Evolutionary conservation across 1,284 basidiomycete species (phyloP).

Genomic region (Tranzscheliella williamsii): DNA sequence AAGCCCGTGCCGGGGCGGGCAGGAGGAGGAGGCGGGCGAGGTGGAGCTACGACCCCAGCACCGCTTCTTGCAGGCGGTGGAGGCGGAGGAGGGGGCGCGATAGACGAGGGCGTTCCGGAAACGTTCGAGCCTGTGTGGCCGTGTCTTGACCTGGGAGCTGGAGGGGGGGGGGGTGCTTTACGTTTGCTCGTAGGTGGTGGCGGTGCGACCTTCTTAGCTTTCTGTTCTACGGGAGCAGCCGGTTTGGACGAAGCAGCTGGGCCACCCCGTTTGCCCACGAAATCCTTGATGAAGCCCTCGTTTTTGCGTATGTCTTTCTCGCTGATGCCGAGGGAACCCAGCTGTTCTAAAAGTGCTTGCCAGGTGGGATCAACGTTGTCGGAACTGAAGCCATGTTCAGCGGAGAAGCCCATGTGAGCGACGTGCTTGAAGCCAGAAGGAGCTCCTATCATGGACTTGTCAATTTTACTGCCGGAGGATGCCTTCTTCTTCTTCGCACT

Average conservation of each 20-base stretch:
- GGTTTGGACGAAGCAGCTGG: slow-evolving; percentile 17
- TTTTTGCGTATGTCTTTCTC: slow-evolving; percentile 70
- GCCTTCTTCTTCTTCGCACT: slow-evolving; percentile 63
- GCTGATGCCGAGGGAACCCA: slow-evolving; percentile 72
- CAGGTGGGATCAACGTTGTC: slow-evolving; percentile 90
- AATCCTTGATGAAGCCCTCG: slow-evolving; percentile 86
- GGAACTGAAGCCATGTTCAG: slow-evolving; percentile 81
- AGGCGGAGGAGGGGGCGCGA: slow-evolving; percentile 53
- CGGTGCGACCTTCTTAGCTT: slow-evolving; percentile 67
- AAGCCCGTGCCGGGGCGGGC: slow-evolving; percentile 3
- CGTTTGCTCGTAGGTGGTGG: slow-evolving; percentile 61
- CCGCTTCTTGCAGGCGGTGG: slow-evolving; percentile 49
- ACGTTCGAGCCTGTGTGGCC: slow-evolving; percentile 23
- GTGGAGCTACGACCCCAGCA: background rate
- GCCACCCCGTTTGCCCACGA: slow-evolving; percentile 69
- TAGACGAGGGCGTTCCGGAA: slow-evolving; percentile 6
- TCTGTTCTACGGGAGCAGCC: slow-evolving; percentile 64
- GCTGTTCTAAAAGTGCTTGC: slow-evolving; percentile 74
- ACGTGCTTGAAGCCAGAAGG: slow-evolving; percentile 82
- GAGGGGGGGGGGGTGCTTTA: slow-evolving; percentile 52
- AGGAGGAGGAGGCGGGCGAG: slow-evolving; percentile 13
- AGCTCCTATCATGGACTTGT: slow-evolving; percentile 87
- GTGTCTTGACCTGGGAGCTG: slow-evolving; percentile 36
- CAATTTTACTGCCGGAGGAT: slow-evolving; percentile 68
- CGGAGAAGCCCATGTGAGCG: slow-evolving; percentile 92